phyloP scores from a whole-genome alignment of 352 stramenopile genomes.

The Pythium biforme region DNA sequence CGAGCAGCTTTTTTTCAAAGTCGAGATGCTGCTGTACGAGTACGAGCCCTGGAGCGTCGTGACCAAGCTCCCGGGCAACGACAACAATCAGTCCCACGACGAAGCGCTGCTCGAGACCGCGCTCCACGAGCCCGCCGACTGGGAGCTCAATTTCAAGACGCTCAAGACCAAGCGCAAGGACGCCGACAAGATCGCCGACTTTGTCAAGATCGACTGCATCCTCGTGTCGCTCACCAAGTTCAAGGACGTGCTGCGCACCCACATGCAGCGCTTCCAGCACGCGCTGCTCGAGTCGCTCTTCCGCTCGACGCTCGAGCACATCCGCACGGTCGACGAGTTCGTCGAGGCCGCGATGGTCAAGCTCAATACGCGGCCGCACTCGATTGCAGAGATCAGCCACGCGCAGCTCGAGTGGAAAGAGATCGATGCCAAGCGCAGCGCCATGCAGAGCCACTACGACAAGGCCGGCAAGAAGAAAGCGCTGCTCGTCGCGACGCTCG shows the following conservation, averaged over 20 bases:
- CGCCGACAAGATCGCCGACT: constrained; percentile 90
- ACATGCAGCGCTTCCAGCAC: constrained; percentile 87
- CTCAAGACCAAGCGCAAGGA: constrained; percentile 90
- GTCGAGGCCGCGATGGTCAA: constrained; percentile 87
- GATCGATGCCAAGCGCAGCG: constrained; percentile 67
- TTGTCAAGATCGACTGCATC: constrained; percentile 91
- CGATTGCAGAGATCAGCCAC: constrained; percentile 90
- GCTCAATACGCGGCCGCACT: constrained; percentile 86
- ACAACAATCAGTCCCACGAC: constrained; percentile 38
- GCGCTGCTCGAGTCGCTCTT: constrained; percentile 81
- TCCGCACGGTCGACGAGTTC: constrained; percentile 89
- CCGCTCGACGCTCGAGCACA: constrained; percentile 71
- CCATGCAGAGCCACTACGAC: constrained; percentile 56
- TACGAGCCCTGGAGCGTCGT: constrained; percentile 86
- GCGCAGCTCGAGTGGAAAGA: constrained; percentile 91
- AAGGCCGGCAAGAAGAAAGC: constrained; percentile 86
- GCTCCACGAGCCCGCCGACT: constrained; percentile 70
- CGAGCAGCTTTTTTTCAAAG: constrained; percentile 85
- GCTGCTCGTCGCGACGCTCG: constrained; percentile 60
- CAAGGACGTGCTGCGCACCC: constrained; percentile 85
- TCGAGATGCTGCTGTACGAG: constrained; percentile 69
- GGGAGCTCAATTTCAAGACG: constrained; percentile 90
- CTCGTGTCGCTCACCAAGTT: constrained; percentile 84
- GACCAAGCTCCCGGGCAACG: constrained; percentile 38
- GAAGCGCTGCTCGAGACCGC: constrained; percentile 80